phyloP scores from a whole-genome alignment of 768 basidiomycete genomes.

The Ramaria sp. region DNA sequence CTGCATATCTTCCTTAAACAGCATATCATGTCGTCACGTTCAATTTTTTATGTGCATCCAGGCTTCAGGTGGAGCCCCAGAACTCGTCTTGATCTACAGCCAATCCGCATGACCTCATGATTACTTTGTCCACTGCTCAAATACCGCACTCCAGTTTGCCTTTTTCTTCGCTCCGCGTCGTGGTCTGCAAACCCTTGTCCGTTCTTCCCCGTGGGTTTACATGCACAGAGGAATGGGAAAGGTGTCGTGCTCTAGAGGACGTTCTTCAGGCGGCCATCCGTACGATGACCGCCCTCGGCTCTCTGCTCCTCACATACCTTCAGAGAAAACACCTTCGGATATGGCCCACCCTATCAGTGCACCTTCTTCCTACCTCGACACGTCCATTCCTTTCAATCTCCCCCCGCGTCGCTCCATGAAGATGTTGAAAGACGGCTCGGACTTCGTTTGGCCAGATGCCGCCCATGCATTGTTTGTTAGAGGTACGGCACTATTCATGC shows the following conservation, averaged over 20 bases:
- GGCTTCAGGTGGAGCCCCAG: neutral
- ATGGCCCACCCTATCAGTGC: neutral
- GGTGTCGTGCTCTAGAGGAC: neutral
- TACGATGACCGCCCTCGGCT: neutral
- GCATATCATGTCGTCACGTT: neutral
- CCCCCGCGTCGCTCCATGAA: slow-evolving; percentile 26
- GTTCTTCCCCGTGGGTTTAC: neutral
- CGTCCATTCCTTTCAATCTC: slow-evolving; percentile 7
- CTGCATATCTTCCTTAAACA: neutral
- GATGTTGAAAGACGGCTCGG: slow-evolving; percentile 69
- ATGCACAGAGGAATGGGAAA: neutral
- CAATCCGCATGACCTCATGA: neutral
- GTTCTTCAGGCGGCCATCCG: neutral
- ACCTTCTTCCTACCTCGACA: slow-evolving; percentile 3
- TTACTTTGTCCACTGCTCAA: neutral
- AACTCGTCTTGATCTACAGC: neutral
- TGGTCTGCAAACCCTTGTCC: neutral
- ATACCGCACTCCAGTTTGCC: neutral
- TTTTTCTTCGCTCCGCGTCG: neutral
- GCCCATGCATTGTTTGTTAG: slow-evolving; percentile 71
- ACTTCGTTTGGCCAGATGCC: slow-evolving; percentile 74
- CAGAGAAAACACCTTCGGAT: too few relatives aligned
- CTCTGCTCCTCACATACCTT: neutral
- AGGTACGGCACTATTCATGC: slow-evolving; percentile 31
- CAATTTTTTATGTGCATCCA: neutral